Percentiles rank a stretch among this genome's conserved stretches.
Evolutionary conservation across 305 asterid species (phyloP).

Genomic region (Solanum hybrid): DNA sequence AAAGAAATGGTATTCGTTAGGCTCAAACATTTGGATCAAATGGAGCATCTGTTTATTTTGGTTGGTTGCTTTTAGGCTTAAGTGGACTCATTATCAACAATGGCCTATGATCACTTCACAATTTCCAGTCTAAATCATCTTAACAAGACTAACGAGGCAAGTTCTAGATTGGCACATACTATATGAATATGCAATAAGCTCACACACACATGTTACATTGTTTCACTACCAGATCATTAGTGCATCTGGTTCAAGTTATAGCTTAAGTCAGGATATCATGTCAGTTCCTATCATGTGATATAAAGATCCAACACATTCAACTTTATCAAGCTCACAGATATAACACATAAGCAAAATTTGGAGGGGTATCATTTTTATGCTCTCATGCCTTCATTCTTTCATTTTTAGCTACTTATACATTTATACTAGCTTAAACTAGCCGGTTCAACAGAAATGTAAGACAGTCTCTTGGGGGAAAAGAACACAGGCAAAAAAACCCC

Average conservation of each 20-base stretch:
- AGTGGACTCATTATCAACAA: background rate
- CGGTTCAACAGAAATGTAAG: background rate
- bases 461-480: background rate
- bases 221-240: background rate
- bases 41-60: background rate
- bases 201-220: background rate
- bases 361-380: too few relatives aligned
- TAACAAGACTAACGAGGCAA: background rate
- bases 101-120: background rate
- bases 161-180: background rate
- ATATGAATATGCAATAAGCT: background rate
- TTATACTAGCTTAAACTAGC: background rate
- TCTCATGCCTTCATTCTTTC: background rate
- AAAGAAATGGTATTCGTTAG: too few relatives aligned
- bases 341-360: too few relatives aligned
- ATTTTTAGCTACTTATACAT: background rate
- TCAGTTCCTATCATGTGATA: too few relatives aligned
- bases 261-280: too few relatives aligned
- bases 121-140: background rate
- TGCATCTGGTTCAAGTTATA: background rate
- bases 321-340: too few relatives aligned
- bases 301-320: too few relatives aligned
- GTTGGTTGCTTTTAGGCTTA: background rate
- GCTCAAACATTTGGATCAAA: background rate
- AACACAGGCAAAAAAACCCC: background rate